Percentiles rank a stretch among this genome's conserved stretches.
These are phyloP conservation scores for Aspergillus glaucus DNA, from an alignment of 2,329 filamentous ascomycete species.

Conservation along the genomic window DNA sequence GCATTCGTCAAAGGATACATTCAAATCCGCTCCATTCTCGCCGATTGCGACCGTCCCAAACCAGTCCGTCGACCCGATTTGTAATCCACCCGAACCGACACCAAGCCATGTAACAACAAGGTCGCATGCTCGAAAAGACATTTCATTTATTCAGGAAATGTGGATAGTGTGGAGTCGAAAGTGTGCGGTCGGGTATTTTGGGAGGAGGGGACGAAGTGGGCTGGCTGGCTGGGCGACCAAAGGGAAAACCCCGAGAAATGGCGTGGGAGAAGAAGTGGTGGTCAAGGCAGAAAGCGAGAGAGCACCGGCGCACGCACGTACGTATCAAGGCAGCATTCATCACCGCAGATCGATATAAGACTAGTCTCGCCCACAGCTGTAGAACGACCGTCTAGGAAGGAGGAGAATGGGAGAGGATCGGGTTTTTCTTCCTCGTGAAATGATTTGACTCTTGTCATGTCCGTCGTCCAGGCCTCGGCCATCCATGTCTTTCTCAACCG, in stretches of 20 bases:
- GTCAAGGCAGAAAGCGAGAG: background rate
- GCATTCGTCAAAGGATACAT: slow-evolving; percentile 12
- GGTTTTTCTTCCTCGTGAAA: no score
- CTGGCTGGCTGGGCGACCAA: background rate
- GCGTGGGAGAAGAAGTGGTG: background rate
- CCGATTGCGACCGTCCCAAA: slow-evolving; percentile 15
- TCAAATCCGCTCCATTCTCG: slow-evolving; percentile 1
- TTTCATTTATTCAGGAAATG: background rate
- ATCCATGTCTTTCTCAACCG: background rate
- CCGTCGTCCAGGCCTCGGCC: background rate
- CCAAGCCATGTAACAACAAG: slow-evolving; percentile 3
- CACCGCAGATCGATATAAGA: background rate
- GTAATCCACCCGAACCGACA: background rate
- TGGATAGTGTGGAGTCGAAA: background rate
- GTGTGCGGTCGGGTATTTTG: background rate
- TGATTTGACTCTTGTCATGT: no score
- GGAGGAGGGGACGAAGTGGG: no score
- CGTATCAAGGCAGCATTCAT: background rate
- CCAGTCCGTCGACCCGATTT: background rate
- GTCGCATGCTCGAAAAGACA: slow-evolving; percentile 2
- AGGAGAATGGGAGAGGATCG: background rate
- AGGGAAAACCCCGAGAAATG: background rate
- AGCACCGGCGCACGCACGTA: background rate
- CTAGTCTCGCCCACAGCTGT: background rate
- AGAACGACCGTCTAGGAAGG: background rate